These are phyloP conservation scores for Amaranthus tricolor DNA, from an alignment of 179 eudicot genomes.

Conservation along the genomic window DNA sequence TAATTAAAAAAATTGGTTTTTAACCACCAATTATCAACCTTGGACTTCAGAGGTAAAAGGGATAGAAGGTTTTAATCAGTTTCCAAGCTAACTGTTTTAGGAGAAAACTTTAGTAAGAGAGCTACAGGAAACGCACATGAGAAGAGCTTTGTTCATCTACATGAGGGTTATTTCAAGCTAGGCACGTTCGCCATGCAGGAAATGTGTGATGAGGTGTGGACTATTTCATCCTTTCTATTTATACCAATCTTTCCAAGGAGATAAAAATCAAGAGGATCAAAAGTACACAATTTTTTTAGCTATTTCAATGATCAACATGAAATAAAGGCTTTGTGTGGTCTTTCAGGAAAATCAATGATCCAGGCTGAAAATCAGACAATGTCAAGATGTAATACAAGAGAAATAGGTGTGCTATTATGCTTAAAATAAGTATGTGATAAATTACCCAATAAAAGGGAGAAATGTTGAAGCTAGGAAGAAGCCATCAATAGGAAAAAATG, in stretches of 20 bases:
- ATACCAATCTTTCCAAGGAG: not conserved
- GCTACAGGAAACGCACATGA: not conserved
- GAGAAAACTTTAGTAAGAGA: not conserved
- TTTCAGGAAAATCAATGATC: not conserved
- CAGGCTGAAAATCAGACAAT: not conserved
- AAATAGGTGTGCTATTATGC: not conserved
- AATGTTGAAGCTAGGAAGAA: not conserved
- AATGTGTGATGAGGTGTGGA: not conserved
- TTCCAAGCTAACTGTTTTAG: not conserved
- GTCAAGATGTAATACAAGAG: not conserved
- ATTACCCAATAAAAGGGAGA: not conserved
- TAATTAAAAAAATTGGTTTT: not conserved
- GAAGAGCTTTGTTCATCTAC: not conserved
- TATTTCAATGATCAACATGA: not conserved
- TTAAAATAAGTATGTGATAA: not conserved
- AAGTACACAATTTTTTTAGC: not conserved
- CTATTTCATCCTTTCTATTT: not conserved
- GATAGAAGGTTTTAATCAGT: not conserved
- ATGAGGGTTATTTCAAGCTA: not conserved
- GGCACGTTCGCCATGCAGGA: not conserved
- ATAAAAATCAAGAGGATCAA: not conserved
- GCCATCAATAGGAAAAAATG: not conserved
- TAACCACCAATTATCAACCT: not conserved
- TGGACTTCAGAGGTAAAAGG: not conserved
- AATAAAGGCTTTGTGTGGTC: not conserved